These are phyloP conservation scores for Schizothecium vesticola DNA, from an alignment of 495 filamentous ascomycete genomes.

Conservation along the genomic window DNA sequence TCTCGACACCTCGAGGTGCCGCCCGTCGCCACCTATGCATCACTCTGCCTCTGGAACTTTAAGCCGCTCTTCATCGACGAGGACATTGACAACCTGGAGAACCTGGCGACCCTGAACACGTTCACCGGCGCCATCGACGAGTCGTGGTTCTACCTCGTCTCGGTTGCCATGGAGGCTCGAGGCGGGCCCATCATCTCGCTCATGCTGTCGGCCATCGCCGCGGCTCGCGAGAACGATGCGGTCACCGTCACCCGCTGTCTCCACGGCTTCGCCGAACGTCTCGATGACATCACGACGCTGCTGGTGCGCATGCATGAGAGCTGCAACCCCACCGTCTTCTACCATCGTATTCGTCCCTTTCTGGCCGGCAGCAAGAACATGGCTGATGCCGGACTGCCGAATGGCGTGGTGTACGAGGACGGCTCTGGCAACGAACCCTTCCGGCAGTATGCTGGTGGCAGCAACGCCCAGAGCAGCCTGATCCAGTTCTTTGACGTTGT, in stretches of 20 bases:
- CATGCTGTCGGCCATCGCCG: constrained; percentile 81
- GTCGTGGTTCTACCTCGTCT: constrained; percentile 96
- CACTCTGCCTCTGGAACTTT: constrained; percentile 92
- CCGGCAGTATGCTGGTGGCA: constrained; percentile 84
- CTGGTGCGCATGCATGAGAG: constrained; percentile 85
- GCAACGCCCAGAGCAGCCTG: constrained; percentile 92
- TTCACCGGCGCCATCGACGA: constrained; percentile 96
- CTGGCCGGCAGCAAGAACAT: constrained; percentile 97
- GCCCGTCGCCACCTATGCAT: constrained; percentile 91
- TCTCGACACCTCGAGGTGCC: constrained; percentile 81
- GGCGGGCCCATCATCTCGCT: constrained; percentile 82
- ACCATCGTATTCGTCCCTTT: constrained; percentile 88
- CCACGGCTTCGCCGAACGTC: constrained; percentile 69
- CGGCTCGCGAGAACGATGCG: constrained; percentile 67
- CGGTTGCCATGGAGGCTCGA: constrained; percentile 90
- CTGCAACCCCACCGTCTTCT: constrained; percentile 93
- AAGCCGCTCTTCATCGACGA: constrained; percentile 79
- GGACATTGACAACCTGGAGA: constrained; percentile 72
- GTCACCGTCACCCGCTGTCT: constrained; percentile 68
- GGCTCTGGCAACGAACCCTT: constrained; percentile 64
- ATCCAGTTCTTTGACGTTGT: constrained; percentile 97
- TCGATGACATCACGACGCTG: constrained; percentile 74
- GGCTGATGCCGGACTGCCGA: constrained; percentile 82
- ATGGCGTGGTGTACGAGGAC: constrained; percentile 84
- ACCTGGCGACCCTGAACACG: constrained; percentile 77